Conservation (phyloP, 352 stramenopile genomes). For the Pythium aphanidermatum region DNA sequence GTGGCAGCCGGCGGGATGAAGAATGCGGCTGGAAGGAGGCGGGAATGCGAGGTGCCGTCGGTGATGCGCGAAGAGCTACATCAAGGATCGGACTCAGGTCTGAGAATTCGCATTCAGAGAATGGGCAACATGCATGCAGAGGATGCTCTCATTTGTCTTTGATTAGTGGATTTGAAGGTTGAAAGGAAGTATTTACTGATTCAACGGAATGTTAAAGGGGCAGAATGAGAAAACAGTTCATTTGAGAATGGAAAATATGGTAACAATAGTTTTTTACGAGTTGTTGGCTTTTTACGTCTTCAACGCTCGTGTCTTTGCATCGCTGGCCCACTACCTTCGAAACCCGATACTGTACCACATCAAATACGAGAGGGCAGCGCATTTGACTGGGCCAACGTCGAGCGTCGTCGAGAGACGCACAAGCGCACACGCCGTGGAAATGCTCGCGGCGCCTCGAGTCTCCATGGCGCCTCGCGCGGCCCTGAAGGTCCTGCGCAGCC, state of each 20-base stretch:
- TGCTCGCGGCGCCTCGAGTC: constrained; percentile 4
- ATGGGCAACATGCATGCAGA: no score
- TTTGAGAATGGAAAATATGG: no score
- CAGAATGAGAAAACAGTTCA: no score
- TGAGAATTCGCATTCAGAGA: no score
- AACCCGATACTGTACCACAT: background rate
- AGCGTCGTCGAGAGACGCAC: background rate
- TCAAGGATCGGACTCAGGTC: no score
- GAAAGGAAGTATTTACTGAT: no score
- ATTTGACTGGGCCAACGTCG: constrained; percentile 17
- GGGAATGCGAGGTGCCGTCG: no score
- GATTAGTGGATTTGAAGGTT: no score
- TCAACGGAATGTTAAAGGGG: no score
- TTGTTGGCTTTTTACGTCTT: constrained; percentile 23
- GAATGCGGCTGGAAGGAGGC: constrained; percentile 16
- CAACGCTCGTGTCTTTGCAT: constrained; percentile 15
- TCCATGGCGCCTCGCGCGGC: constrained; percentile 1
- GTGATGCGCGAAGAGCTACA: no score
- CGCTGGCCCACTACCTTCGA: background rate
- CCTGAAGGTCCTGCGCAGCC: background rate
- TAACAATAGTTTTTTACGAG: no score
- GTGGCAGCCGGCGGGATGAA: background rate
- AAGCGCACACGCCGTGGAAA: background rate
- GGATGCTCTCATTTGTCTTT: no score
- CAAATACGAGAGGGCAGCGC: background rate